A percentile compares a stretch with the other conserved stretches of the same genome.
Conservation (phyloP, 805 yeast species). For the Kodamaea restingae region DNA sequence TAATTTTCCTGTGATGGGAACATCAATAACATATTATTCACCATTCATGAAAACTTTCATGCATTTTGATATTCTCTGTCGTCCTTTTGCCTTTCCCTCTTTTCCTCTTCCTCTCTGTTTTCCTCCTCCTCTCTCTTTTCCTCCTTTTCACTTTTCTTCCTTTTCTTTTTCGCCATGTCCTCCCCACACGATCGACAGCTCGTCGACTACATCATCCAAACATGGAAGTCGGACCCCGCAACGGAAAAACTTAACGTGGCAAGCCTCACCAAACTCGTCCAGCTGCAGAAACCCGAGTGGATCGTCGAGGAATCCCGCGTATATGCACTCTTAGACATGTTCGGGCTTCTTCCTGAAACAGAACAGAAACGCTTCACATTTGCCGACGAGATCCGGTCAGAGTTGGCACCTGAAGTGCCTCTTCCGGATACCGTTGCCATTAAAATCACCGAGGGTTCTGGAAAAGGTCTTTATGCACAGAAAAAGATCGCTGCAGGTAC, state of each 20-base stretch:
- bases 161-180: not conserved
- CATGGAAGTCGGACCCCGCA: conserved; percentile 67
- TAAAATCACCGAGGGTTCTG: conserved; percentile 48
- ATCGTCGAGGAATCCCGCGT: conserved; percentile 55
- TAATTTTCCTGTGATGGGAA: no score
- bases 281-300: conserved; percentile 58
- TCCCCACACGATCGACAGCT: conserved; percentile 58
- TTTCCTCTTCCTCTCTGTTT: not conserved
- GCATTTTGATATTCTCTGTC: not conserved
- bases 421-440: conserved; percentile 44
- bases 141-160: not conserved
- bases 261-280: conserved; percentile 50
- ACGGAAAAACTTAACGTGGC: conserved; percentile 55
- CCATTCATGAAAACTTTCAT: no score
- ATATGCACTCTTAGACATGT: conserved; percentile 48
- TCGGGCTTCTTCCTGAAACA: conserved; percentile 42
- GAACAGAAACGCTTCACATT: conserved; percentile 42
- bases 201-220: conserved; percentile 53
- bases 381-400: conserved; percentile 50
- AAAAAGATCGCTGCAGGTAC: conserved; percentile 46
- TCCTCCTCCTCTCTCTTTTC: not conserved
- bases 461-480: conserved; percentile 59
- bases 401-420: conserved; percentile 41
- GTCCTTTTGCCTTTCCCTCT: not conserved
- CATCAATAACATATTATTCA: no score